phyloP scores from a whole-genome alignment of 805 yeast species.

The Cyberlindnera mycetangii region DNA sequence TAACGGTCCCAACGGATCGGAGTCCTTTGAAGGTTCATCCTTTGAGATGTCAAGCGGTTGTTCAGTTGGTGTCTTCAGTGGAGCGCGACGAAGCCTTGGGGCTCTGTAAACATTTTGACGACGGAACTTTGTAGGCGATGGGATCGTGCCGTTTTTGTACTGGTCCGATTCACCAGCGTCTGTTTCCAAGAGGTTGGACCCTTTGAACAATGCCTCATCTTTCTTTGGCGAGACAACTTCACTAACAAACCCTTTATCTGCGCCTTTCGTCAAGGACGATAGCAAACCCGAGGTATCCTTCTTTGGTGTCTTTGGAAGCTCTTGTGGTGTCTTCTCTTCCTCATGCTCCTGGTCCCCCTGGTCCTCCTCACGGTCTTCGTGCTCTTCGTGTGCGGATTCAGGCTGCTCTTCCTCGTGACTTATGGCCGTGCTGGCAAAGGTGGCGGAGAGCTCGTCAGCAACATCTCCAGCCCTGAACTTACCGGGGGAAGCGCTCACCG shows the following conservation, averaged over 20 bases:
- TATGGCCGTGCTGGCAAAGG: slow-evolving; percentile 14
- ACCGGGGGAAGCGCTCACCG: slow-evolving; percentile 35
- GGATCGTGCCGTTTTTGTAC: slow-evolving; percentile 1
- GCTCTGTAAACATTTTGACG: slow-evolving; percentile 46
- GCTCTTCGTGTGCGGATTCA: slow-evolving; percentile 1
- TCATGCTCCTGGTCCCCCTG: slow-evolving; percentile 2
- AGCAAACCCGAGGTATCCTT: slow-evolving; percentile 32
- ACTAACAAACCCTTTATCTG: slow-evolving; percentile 24
- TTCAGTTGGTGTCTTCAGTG: slow-evolving; percentile 15
- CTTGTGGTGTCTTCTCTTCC: slow-evolving; percentile 2
- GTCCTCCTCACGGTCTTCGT: neutral
- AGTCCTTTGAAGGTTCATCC: slow-evolving; percentile 24
- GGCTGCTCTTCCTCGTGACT: slow-evolving; percentile 4
- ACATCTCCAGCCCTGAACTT: slow-evolving; percentile 9
- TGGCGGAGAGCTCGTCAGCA: slow-evolving; percentile 22
- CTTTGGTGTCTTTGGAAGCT: slow-evolving; percentile 1
- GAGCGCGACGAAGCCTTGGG: slow-evolving; percentile 43
- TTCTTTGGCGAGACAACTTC: slow-evolving; percentile 25
- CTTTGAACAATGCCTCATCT: slow-evolving; percentile 35
- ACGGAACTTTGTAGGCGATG: slow-evolving; percentile 39
- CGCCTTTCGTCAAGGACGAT: slow-evolving; percentile 41
- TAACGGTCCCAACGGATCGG: slow-evolving; percentile 33
- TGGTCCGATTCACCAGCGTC: slow-evolving; percentile 7
- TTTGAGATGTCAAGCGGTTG: neutral
- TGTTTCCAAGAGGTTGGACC: slow-evolving; percentile 15